Evolutionary conservation across 2,329 filamentous ascomycete genomes (phyloP), one percentile per base, ranked within the genome.

Genomic region (Cladosporium sp.): DNA sequence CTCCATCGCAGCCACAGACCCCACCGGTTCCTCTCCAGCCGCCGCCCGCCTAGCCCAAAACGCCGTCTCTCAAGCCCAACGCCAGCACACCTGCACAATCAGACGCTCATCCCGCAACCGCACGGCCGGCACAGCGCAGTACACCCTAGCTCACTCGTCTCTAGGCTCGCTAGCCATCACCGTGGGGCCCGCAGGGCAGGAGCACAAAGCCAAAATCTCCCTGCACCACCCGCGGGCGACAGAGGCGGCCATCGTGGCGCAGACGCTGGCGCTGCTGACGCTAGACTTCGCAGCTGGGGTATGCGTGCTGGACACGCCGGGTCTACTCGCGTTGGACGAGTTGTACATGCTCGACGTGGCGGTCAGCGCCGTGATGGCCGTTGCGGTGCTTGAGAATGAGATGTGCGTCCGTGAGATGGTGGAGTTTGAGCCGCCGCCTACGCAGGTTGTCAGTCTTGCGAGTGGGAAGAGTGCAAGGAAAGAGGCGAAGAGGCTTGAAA

Each of bases 11-110:
- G 77, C 86, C 1, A 79, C 89, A 13, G 89, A 89, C 73, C 88
- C 89, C 1, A 74, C 77, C 1, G 83, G 85, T 0, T 85, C 86
- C 12, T 82, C 85, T 0, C 83, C 81, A 44, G 86, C 84, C 1
- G 75, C 85, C 1, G 84, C 87, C 58, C 78, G 80, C 24, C 74
- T 85, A 2, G 77, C 81, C 42, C 84, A 88, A 66, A 77, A 80
- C 2, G 80, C 0, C 34, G 48, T 58, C 80, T 86, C 9, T 78
- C 78, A 79, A 58, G 82, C 85, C 34, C 87, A 87, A 0, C 84
- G 88, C 68, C 79, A 82, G 32, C 87, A 91, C 72, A 85, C 83
- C 64, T 88, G 84, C 22, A 80, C 85, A 2, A 80, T 92, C 2
- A 83, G 89, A n/a, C 91, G 86, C 82, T 71, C 66, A n/a, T 64